Evolutionary conservation across 2,329 filamentous ascomycete species (phyloP).

Genomic region (Pseudopithomyces chartarum): DNA sequence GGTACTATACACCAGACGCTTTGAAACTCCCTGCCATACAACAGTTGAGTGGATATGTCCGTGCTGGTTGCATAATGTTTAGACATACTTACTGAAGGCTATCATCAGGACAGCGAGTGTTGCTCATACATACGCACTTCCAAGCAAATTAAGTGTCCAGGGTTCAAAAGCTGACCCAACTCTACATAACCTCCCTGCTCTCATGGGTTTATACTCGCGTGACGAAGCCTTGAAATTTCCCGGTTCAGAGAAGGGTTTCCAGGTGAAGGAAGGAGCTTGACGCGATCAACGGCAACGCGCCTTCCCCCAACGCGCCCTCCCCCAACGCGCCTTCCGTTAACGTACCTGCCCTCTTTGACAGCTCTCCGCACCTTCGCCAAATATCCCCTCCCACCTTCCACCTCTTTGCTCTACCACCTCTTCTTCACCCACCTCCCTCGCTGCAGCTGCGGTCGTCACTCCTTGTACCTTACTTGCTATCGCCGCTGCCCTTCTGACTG

Average conservation of each 20-base stretch:
- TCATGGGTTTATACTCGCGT: not conserved
- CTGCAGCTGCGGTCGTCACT: not conserved
- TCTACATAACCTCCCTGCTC: too few species aligned
- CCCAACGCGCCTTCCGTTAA: not conserved
- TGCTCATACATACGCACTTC: not conserved
- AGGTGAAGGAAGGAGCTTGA: not conserved
- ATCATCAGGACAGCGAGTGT: too few species aligned
- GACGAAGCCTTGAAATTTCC: not conserved
- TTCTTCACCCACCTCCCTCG: slow-evolving; percentile 10
- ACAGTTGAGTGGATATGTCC: too few species aligned
- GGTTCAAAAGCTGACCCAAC: too few species aligned
- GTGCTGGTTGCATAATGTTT: too few species aligned
- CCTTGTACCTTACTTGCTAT: slow-evolving; percentile 15
- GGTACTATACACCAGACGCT: too few species aligned
- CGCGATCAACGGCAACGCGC: not conserved
- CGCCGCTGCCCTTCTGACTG: slow-evolving; percentile 22
- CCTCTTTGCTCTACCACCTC: slow-evolving; percentile 9
- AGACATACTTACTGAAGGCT: too few species aligned
- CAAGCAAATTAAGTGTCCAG: too few species aligned
- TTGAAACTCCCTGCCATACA: too few species aligned
- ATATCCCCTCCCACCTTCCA: slow-evolving; percentile 5
- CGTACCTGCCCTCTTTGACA: slow-evolving; percentile 6
- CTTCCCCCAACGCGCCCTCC: slow-evolving; percentile 3
- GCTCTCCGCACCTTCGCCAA: slow-evolving; percentile 5
- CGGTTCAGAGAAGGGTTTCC: not conserved